Conservation (phyloP, 768 basidiomycete species). For the Agaricus subrufescens region DNA sequence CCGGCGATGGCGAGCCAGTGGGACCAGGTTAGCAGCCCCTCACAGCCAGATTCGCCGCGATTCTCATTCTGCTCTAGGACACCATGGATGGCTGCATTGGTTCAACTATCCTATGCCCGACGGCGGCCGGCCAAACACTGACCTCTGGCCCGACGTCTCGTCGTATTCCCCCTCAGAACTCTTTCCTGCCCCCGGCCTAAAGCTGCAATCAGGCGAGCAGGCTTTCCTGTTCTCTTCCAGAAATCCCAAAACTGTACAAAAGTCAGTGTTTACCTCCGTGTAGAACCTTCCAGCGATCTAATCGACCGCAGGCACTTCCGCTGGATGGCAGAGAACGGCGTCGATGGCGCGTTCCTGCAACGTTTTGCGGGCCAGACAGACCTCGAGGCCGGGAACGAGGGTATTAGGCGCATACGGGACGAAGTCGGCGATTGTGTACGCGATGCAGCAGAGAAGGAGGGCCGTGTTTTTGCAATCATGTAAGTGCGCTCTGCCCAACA, state of each 20-base stretch:
- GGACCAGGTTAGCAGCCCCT: slow-evolving; percentile 40
- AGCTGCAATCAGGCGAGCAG: slow-evolving; percentile 49
- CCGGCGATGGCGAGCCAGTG: slow-evolving; percentile 64
- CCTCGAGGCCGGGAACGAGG: slow-evolving; percentile 46
- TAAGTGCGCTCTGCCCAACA: slow-evolving; percentile 26
- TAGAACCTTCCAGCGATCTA: neutral
- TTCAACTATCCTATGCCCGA: slow-evolving; percentile 61
- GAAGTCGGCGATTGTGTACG: slow-evolving; percentile 68
- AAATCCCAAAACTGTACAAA: slow-evolving; percentile 66
- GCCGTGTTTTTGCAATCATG: slow-evolving; percentile 83
- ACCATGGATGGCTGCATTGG: slow-evolving; percentile 90
- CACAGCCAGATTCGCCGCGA: neutral
- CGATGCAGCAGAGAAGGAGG: slow-evolving; percentile 76
- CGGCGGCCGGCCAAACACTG: slow-evolving; percentile 69
- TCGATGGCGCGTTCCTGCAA: slow-evolving; percentile 81
- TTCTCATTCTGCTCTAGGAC: slow-evolving; percentile 31
- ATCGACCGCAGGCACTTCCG: slow-evolving; percentile 51
- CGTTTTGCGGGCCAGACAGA: slow-evolving; percentile 72
- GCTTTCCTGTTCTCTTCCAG: slow-evolving; percentile 76
- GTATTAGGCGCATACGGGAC: slow-evolving; percentile 60
- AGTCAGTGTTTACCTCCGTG: slow-evolving; percentile 22
- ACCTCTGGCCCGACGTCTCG: slow-evolving; percentile 78
- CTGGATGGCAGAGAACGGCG: slow-evolving; percentile 81
- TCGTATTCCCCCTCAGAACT: slow-evolving; percentile 68
- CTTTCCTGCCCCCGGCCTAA: slow-evolving; percentile 63